Base-by-base conservation (phyloP, 768 basidiomycete species). In the Amanita subjunquillea region DNA sequence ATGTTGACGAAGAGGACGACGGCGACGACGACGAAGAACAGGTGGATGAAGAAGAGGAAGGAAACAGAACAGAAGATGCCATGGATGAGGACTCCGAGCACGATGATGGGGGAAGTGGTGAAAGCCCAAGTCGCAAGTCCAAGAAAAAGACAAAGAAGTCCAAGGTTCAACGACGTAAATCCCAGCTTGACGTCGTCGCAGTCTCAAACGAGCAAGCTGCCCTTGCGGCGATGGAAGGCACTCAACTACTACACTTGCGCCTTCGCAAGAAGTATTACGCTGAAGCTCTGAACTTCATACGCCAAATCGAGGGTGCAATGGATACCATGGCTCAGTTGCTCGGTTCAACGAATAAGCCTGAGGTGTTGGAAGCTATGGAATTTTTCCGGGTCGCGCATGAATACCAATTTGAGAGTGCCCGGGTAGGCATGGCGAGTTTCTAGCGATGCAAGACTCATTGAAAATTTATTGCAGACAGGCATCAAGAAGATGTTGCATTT, bases 401-500 rank as follows among this genome's bases (percentile, higher is more conserved):
- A 61, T 96, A 94, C 62, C 73, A 89, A 58, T 79, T 98, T 48
- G 75, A 82, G 38, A 75, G 78, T 36, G 86, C 94, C 2, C 82
- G 87, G 66, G 89, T 90, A 42, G 38, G 73, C 61, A 5, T 20
- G 1, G 7, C 15, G 7, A 3, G 37, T 8, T 48, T 22, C 23
- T 53, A 41, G 43, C 22, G 30, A 30, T 13, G 41, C 20, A 10
- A 41, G 41, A 42, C 7, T 8, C 22, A 23, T 9, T 20, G 22
- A 42, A 9, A 23, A 10, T 3, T 10, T 54, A 8, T 51, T 42
- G 30, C 58, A 95, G 91, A 67, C 69, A 12, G 96, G 96, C 0
- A 85, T 99, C 62, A 92, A 88, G 72, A 91, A 85, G 61, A 97
- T 98, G 95, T 65, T 99, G 12, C 96, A 98, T 65, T 74, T 99